phyloP scores from a whole-genome alignment of 441 rosid species.

The Populus hybrid region DNA sequence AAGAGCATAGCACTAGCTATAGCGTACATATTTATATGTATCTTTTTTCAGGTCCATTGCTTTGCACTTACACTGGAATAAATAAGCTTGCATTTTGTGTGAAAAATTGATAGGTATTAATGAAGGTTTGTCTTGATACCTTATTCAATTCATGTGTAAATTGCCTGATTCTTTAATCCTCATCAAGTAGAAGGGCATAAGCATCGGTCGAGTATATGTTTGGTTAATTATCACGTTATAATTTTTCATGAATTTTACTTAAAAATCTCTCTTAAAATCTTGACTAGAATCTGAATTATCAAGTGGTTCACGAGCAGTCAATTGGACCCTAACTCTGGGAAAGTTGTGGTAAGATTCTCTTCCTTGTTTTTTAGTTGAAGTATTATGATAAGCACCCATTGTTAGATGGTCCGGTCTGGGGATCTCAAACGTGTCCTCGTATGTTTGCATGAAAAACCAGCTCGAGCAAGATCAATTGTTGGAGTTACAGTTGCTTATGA shows the following conservation, averaged over 20 bases:
- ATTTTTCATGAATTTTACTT: background rate
- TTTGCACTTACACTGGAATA: background rate
- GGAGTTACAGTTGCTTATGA: slow-evolving; percentile 95
- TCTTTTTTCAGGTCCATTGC: background rate
- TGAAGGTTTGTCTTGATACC: background rate
- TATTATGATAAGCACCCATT: slow-evolving; percentile 6
- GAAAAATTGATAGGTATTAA: background rate
- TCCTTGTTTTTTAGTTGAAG: slow-evolving; percentile 15
- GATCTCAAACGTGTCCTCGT: slow-evolving; percentile 16
- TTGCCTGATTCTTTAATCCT: background rate
- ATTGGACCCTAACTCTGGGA: slow-evolving; percentile 66
- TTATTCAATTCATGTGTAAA: background rate
- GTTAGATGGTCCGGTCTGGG: slow-evolving; percentile 12
- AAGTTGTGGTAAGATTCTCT: slow-evolving; percentile 68
- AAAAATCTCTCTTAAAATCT: too few relatives aligned
- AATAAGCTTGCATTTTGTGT: background rate
- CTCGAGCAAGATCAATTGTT: slow-evolving; percentile 89
- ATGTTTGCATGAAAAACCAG: slow-evolving; percentile 80
- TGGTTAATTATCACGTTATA: too few relatives aligned
- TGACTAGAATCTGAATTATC: slow-evolving; percentile 41
- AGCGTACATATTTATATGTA: background rate
- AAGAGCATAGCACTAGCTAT: background rate
- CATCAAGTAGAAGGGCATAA: background rate
- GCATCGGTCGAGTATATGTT: background rate
- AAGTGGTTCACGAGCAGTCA: slow-evolving; percentile 71